Evolutionary conservation across 805 yeast genomes (phyloP), one percentile per base, ranked within the genome.

Genomic region (Yamadazyma paraphyllophila): DNA sequence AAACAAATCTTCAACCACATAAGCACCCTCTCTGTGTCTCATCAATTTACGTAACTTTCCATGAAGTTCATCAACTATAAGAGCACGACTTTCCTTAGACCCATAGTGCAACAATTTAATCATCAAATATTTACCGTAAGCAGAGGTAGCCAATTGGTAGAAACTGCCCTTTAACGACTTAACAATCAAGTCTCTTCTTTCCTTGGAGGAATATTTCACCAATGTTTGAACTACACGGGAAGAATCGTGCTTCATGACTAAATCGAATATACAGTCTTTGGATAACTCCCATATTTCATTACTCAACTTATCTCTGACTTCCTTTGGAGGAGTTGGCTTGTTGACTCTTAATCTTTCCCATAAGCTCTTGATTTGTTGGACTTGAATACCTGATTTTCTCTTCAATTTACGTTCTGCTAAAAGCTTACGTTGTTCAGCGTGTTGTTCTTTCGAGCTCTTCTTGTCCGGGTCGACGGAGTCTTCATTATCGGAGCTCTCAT

Each of bases 21-120:
- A 90, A 11, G 98, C 98, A 68, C 97, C 99, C 75, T 92, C 98
- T 71, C 87, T 85, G 69, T 92, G 97, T 74, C 96, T 83, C 94
- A 92, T 89, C 47, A 92, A 74, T 67, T 89, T 92, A 64, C 97
- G 78, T 59, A 88, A 79, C 57, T 84, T 83, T 41, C 99, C 99
- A 60, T 90, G 96, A 54, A 92, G 76, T 69, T 90, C 97, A 59
- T 84, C 77, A 46, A 91, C 76, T 46, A 92, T 85, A 31, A 80
- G 55, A 44, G 81, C 85, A 58, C 96, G 78, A 1, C 91, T 81
- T 26, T 83, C 83, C 60, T 83, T 88, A 6, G 92, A 79, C 6
- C 99, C 99, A 66, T 92, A 92, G 67, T 91, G 97, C 58, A 92
- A 74, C 55, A 92, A 73, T 69, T 92, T 92, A 48, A 92, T 86